Evolutionary conservation across 495 filamentous ascomycete genomes (phyloP).

Genomic region (Rostrohypoxylon terebratum): DNA sequence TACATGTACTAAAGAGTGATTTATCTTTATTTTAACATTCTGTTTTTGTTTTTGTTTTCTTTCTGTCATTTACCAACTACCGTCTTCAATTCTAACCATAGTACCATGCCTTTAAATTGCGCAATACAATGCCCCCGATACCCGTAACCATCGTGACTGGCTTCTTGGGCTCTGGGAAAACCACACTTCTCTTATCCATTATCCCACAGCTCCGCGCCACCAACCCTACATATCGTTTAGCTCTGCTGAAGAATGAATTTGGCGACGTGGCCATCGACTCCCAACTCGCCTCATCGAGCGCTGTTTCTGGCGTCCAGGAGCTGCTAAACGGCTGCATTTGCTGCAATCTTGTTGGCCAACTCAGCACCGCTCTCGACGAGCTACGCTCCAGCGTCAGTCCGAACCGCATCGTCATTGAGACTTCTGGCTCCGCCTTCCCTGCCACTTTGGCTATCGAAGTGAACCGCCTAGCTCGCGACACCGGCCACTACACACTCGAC

Average conservation of each 20-base stretch:
- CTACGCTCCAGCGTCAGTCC: conserved; percentile 70
- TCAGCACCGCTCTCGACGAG: conserved; percentile 80
- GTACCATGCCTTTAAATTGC: not conserved
- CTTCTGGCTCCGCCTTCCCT: conserved; percentile 86
- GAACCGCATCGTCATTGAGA: conserved; percentile 94
- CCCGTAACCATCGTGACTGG: conserved; percentile 95
- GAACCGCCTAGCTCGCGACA: conserved; percentile 77
- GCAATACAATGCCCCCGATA: conserved; percentile 68
- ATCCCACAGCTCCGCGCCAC: conserved; percentile 80
- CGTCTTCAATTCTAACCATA: not conserved
- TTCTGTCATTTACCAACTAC: no score
- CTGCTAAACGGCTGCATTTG: conserved; percentile 97
- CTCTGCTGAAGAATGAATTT: conserved; percentile 98
- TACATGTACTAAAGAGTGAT: not conserved
- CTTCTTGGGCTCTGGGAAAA: conserved; percentile 95
- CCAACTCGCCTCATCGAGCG: conserved; percentile 80
- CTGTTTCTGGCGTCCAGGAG: conserved; percentile 91
- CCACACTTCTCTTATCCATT: conserved; percentile 89
- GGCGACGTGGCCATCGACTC: conserved; percentile 94
- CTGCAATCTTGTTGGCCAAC: conserved; percentile 95
- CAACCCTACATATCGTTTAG: conserved; percentile 79
- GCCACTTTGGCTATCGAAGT: conserved; percentile 94
- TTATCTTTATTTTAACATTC: not conserved
- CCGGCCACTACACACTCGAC: conserved; percentile 78
- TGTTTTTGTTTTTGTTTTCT: not conserved